Conservation (phyloP, 1,139 yeast genomes). For the Magnusiomyces sp. region DNA sequence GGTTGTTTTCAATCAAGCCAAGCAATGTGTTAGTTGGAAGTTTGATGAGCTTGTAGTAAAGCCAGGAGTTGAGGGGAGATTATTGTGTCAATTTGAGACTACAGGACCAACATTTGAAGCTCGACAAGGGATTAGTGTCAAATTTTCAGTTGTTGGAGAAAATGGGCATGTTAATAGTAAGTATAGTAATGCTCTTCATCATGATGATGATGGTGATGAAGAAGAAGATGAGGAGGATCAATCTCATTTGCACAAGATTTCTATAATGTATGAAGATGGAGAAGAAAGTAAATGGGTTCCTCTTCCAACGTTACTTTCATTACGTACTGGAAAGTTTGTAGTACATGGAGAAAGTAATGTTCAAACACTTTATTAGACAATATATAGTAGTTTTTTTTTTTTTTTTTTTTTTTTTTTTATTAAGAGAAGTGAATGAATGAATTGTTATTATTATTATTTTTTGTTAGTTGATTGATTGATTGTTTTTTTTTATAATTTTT, state of each 20-base stretch:
- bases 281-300: not conserved
- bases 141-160: slow-evolving; percentile 17
- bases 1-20: slow-evolving; percentile 80
- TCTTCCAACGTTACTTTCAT: not conserved
- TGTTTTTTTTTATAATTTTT: no score
- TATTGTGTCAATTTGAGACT: slow-evolving; percentile 34
- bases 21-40: slow-evolving; percentile 81
- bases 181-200: not conserved
- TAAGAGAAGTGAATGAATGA: no score
- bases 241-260: not conserved
- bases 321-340: not conserved
- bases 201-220: no score
- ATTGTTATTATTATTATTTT: no score
- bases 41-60: slow-evolving; percentile 47
- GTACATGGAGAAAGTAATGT: not conserved
- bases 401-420: no score
- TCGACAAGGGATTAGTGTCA: slow-evolving; percentile 27
- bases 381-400: no score
- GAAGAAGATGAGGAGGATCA: no score
- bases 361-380: no score
- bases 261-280: not conserved
- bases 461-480: no score
- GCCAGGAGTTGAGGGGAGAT: slow-evolving; percentile 54
- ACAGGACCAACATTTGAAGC: slow-evolving; percentile 28
- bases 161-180: not conserved